These are phyloP conservation scores for Stipa capillata DNA, from an alignment of 176 grass and related monocot genomes.

Conservation along the genomic window DNA sequence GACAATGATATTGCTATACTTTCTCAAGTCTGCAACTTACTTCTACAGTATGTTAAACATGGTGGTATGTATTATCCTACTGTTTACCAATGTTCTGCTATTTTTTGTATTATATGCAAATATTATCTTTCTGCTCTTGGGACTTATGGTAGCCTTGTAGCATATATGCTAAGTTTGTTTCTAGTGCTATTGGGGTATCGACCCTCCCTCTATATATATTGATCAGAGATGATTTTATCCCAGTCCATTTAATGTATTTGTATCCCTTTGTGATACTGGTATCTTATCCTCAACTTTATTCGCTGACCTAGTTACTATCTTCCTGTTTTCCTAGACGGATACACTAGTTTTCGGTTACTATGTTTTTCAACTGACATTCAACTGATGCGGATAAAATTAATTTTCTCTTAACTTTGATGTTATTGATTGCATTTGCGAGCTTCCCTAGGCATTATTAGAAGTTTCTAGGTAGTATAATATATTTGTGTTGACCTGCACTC, in stretches of 20 bases:
- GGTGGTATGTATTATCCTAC: conserved; percentile 30
- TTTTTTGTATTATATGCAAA: neutral
- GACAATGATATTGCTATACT: conserved; percentile 57
- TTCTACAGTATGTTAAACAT: conserved; percentile 48
- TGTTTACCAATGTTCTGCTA: neutral
- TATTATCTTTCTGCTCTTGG: neutral
- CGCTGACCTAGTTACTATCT: neutral
- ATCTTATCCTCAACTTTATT: neutral
- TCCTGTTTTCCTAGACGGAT: neutral
- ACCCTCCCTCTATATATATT: neutral
- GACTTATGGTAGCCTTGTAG: neutral
- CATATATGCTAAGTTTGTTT: neutral
- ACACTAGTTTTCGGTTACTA: neutral
- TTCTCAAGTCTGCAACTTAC: conserved; percentile 43
- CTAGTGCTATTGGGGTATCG: neutral
- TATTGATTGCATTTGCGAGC: neutral
- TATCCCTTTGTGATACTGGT: neutral
- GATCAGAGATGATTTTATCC: neutral
- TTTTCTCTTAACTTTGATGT: neutral
- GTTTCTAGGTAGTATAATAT: neutral
- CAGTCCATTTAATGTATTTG: neutral
- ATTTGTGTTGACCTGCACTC: neutral
- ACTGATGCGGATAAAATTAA: neutral
- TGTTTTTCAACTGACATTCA: neutral
- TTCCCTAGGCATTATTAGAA: neutral